A percentile compares a stretch with the other conserved stretches of the same genome.
Evolutionary conservation across 2,329 filamentous ascomycete genomes (phyloP).

Genomic region (Calonectria pteridis): DNA sequence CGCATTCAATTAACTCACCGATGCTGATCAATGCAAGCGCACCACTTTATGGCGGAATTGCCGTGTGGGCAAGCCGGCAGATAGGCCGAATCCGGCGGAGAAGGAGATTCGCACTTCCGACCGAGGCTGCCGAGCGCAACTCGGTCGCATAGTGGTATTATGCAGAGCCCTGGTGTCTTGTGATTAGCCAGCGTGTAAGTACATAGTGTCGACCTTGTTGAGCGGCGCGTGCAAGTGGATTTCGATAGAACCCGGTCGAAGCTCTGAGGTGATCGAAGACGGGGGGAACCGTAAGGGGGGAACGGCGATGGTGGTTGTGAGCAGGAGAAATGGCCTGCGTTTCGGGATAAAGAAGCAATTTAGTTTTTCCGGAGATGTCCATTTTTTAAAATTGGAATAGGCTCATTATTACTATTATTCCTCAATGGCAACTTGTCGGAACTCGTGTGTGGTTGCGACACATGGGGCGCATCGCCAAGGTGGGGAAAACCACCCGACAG

Average conservation of each 20-base stretch:
- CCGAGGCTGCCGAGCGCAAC: constrained; percentile 17
- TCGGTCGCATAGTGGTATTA: not conserved
- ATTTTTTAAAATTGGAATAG: not conserved
- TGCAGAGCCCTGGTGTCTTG: not conserved
- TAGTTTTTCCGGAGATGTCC: not conserved
- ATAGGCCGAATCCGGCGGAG: constrained; percentile 13
- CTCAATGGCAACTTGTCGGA: not conserved
- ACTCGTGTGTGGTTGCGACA: not conserved
- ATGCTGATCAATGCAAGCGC: not conserved
- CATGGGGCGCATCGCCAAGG: not conserved
- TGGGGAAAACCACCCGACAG: constrained; percentile 1
- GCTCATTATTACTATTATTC: not conserved
- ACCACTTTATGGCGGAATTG: constrained; percentile 9
- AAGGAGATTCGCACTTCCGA: constrained; percentile 27
- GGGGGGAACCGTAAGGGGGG: not conserved
- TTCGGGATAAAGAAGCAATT: not conserved
- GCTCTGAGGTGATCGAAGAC: not conserved
- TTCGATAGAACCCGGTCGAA: not conserved
- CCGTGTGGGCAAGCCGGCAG: constrained; percentile 1
- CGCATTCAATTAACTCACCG: not conserved
- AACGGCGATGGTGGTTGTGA: not conserved
- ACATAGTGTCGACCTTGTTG: not conserved
- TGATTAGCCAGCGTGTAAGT: not conserved
- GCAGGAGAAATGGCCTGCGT: not conserved
- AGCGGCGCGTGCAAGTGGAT: not conserved